These are phyloP conservation scores for Cyclostephanos invisitatus DNA, from an alignment of 108 stramenopile genomes.

Conservation along the genomic window DNA sequence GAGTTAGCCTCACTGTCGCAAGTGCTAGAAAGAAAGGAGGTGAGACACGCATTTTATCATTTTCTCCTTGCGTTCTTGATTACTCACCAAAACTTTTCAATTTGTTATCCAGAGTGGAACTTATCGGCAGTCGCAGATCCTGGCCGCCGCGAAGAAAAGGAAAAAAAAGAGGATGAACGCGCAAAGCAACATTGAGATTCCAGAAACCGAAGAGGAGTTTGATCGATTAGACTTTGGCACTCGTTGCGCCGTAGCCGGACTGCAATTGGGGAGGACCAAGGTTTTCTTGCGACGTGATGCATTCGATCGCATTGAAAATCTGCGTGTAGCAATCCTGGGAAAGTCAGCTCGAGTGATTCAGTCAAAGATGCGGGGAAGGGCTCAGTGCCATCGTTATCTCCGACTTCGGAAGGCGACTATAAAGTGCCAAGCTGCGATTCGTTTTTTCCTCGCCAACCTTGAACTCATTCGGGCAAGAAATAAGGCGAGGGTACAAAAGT, in stretches of 20 bases:
- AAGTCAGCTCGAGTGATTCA: slow-evolving; percentile 52
- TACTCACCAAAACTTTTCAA: not conserved
- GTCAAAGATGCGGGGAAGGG: slow-evolving; percentile 50
- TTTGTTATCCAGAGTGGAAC: not conserved
- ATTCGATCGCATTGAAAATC: slow-evolving; percentile 57
- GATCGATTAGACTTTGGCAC: slow-evolving; percentile 47
- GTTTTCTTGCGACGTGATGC: slow-evolving; percentile 61
- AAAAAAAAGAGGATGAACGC: slow-evolving; percentile 44
- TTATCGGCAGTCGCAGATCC: not conserved
- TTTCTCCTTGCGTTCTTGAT: not conserved
- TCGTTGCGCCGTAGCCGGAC: slow-evolving; percentile 48
- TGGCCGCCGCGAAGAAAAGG: slow-evolving; percentile 18
- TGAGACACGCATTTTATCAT: not conserved
- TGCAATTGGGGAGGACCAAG: slow-evolving; percentile 63
- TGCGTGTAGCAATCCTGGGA: slow-evolving; percentile 32
- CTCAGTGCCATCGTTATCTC: slow-evolving; percentile 42
- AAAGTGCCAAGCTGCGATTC: slow-evolving; percentile 38
- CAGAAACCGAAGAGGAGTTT: slow-evolving; percentile 37
- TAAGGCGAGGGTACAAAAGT: slow-evolving; percentile 30
- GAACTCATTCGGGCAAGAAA: slow-evolving; percentile 27
- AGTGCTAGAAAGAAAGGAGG: not conserved
- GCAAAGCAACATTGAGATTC: slow-evolving; percentile 47
- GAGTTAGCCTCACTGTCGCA: slow-evolving; percentile 13
- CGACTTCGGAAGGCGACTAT: slow-evolving; percentile 50
- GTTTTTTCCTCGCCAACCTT: slow-evolving; percentile 48